Base-by-base conservation (phyloP, 2,329 filamentous ascomycete genomes). In the Pseudogymnoascus sp. region DNA sequence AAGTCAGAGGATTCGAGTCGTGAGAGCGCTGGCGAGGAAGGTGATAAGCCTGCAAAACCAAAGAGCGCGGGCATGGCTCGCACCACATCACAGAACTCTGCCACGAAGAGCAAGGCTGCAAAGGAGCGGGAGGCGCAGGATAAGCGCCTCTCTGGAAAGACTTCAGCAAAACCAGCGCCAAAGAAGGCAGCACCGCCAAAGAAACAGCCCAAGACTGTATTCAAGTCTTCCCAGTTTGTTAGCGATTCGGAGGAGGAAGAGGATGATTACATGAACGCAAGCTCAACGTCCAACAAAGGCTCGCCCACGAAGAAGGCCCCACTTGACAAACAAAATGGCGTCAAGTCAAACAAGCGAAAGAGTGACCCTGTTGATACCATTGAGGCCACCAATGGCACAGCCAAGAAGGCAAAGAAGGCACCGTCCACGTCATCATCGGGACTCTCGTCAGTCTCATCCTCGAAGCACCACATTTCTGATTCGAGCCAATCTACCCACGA, bases 71-170 rank as follows among this genome's bases (percentile, higher is more conserved):
- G 70, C 50, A 81, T 80, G 79, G 75, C 77, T 6, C 75, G 81
- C 64, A 80, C 82, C 7, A 76, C 75, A 31, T 85, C 83, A 1
- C 82, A 83, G 66, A 75, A 80, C n/a, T 71, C 78, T 17, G 74
- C 77, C 4, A 67, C 75, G 3, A 85, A 85, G 69, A 70, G 79
- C n/a, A 87, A 86, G 76, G 87, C 87, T 72, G 68, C 76, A 17
- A 78, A 75, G 61, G 79, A 81, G 29, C 79, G 79, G 38, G 81
- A 84, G 64, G 78, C 80, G 2, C 83, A 84, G 69, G 78, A 80
- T 9, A 87, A 86, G 73, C 80, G 82, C 44, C 75, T 84, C 4
- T 70, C 69, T 31, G 65, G 68, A 3, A 64, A 63, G 19, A 15
- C 44, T 10, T 15, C 69, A 1, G 35, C 67, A 26, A 66, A 64